Evolutionary conservation across 352 stramenopile genomes (phyloP), one percentile per base, ranked within the genome.

Genomic region (Pseudoperonospora humuli): DNA sequence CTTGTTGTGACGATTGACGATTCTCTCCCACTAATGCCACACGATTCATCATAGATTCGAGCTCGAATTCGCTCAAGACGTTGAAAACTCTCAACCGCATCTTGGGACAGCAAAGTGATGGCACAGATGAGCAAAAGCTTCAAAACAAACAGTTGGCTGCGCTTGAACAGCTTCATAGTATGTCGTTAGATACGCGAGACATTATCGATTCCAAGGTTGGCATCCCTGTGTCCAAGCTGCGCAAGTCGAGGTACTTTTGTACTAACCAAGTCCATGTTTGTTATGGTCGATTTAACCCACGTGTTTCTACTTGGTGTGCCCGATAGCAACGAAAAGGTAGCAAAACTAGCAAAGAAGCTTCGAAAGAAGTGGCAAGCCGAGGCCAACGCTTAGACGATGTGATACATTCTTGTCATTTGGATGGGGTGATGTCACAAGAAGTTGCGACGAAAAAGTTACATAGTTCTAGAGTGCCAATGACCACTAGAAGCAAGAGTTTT

Each of bases 171-270:
- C 64, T 89, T 5, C 54, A 70, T 25, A 65, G 71, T 48, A 81
- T 89, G 70, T 59, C 63, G 7, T 50, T 89, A 49, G 65, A 63
- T 36, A 86, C 70, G 1, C 55, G 85, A 45, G 71, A 91, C 27
- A 87, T 91, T 39, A 84, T 88, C 35, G 69, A 77, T 17, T 84
- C 79, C 19, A 85, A 88, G 60, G 72, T 91, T 29, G 79, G 79
- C 28, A 70, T 86, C 18, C 48, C 64, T 5, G 75, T 91, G 11
- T 86, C 71, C 23, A 88, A 83, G 40, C 50, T 91, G 39, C 79
- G 79, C 28, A 88, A 91, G 38, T 84, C 79, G 3, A 72, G 58
- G 73, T 86, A 55, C 5, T 1, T 41, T n/a, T 19, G 3, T 18
- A 15, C 7, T 19, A 17, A 11, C 28, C 20, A 13, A 15, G 13